Conservation (phyloP, 257 asterid genomes). For the Solanum lycopersicoides region DNA sequence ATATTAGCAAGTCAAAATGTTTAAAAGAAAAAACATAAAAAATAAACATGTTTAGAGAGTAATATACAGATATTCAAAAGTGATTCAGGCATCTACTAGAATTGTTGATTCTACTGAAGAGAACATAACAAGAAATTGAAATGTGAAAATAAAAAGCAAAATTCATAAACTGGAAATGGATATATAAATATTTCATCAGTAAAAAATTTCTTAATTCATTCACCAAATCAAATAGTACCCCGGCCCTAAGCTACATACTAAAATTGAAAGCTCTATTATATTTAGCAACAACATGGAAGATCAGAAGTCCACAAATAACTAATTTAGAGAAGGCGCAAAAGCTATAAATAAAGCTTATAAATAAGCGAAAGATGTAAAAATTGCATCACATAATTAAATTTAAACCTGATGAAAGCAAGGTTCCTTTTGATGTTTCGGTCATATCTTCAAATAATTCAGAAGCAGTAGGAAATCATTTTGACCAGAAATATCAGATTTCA, state of each 20-base stretch:
- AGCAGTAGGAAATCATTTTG: not conserved
- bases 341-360: not conserved
- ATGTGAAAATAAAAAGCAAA: not conserved
- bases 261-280: not conserved
- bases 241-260: not conserved
- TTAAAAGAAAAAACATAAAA: too few species aligned
- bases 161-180: not conserved
- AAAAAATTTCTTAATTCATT: not conserved
- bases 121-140: not conserved
- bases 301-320: not conserved
- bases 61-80: too few species aligned
- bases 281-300: not conserved
- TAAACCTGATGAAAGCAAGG: not conserved
- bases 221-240: not conserved
- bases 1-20: too few species aligned
- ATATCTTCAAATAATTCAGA: not conserved
- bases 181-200: not conserved
- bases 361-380: not conserved
- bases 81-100: not conserved
- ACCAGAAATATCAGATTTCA: not conserved
- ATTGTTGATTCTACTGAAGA: not conserved
- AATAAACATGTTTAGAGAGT: too few species aligned
- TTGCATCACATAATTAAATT: not conserved
- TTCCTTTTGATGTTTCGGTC: not conserved
- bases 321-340: not conserved